Evolutionary conservation across 164 flowering plant species (phyloP).

Genomic region (Macadamia tetraphylla): DNA sequence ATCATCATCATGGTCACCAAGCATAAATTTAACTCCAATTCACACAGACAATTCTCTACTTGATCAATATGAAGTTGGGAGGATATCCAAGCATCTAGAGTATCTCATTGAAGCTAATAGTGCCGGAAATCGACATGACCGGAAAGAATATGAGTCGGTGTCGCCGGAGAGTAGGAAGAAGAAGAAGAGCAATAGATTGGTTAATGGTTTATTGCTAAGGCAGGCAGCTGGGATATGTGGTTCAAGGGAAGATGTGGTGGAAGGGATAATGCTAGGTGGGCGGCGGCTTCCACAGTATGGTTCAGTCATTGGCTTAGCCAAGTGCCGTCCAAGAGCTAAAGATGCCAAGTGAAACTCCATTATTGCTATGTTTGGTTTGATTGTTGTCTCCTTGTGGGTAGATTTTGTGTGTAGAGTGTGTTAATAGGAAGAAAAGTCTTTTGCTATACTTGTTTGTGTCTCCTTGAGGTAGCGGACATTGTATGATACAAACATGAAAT

Average conservation of each 20-base stretch:
- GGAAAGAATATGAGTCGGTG: not conserved
- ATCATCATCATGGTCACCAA: not conserved
- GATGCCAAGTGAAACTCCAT: not conserved
- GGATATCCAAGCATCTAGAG: slow-evolving; percentile 39
- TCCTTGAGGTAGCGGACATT: too few species aligned
- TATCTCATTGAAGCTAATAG: slow-evolving; percentile 23
- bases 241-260: not conserved
- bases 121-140: not conserved
- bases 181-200: not conserved
- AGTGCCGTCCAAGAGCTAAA: not conserved
- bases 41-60: slow-evolving; percentile 30
- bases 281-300: not conserved
- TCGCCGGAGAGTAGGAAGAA: not conserved
- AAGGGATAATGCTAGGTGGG: not conserved
- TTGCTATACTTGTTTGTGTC: too few species aligned
- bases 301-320: not conserved
- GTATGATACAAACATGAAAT: too few species aligned
- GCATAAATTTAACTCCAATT: slow-evolving; percentile 3
- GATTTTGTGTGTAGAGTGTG: too few species aligned
- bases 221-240: not conserved
- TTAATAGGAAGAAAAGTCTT: too few species aligned
- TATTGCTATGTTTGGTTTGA: too few species aligned
- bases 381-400: too few species aligned
- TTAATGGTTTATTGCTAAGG: slow-evolving; percentile 2
- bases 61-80: slow-evolving; percentile 43